Evolutionary conservation across 2,329 filamentous ascomycete genomes (phyloP).

Genomic region (Parastagonospora avenae): DNA sequence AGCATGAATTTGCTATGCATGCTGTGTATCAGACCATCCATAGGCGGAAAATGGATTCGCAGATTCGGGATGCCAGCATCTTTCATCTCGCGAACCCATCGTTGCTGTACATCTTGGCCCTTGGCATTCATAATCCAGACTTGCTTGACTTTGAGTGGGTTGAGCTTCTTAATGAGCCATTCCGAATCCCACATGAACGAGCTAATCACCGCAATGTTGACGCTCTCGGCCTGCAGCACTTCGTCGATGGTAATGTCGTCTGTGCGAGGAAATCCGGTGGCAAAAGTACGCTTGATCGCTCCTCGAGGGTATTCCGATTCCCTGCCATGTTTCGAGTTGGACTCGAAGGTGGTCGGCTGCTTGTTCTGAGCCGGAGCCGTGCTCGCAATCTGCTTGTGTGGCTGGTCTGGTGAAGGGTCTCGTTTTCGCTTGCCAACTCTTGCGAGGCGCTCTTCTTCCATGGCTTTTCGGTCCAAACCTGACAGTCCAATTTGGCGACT

Average conservation of each 20-base stretch:
- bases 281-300: conserved; percentile 81
- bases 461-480: conserved; percentile 75
- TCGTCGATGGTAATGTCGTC: conserved; percentile 90
- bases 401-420: conserved; percentile 50
- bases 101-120: conserved; percentile 46
- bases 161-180: conserved; percentile 73
- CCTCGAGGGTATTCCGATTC: conserved; percentile 61
- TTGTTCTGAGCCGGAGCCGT: background rate
- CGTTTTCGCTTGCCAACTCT: conserved; percentile 67
- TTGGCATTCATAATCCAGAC: conserved; percentile 66
- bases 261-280: conserved; percentile 63
- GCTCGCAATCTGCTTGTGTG: conserved; percentile 31
- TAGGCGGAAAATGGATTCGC: conserved; percentile 77
- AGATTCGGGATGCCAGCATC: conserved; percentile 57
- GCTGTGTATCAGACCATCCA: conserved; percentile 70
- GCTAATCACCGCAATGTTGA: conserved; percentile 80
- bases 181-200: conserved; percentile 85
- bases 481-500: conserved; percentile 26
- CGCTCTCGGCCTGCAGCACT: conserved; percentile 72
- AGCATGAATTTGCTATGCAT: conserved; percentile 98
- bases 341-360: background rate
- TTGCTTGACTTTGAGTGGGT: conserved; percentile 59
- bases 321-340: background rate
- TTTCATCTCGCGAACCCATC: conserved; percentile 32
- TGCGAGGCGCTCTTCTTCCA: conserved; percentile 83